phyloP scores from a whole-genome alignment of 73 alveolate genomes.

The Effrenium voratum region DNA sequence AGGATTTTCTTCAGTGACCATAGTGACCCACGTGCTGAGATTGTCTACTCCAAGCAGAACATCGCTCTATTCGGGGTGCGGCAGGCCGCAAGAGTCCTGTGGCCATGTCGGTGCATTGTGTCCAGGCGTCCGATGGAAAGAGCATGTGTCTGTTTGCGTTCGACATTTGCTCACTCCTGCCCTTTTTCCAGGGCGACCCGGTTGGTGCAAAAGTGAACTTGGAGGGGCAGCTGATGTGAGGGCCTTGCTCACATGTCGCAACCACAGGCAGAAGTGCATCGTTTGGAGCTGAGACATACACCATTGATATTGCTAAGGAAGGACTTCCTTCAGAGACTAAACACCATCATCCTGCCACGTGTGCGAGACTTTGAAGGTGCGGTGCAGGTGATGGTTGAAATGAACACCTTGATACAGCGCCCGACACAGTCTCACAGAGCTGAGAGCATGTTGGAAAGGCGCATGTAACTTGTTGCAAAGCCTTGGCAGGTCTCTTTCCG shows the following conservation, averaged over 20 bases:
- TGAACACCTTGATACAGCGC: too few relatives aligned
- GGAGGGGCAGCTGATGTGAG: conserved; percentile 50
- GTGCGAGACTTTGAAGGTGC: conserved; percentile 89
- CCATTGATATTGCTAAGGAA: not conserved
- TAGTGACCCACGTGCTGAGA: not conserved
- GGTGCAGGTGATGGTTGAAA: not conserved
- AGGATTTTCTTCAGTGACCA: not conserved
- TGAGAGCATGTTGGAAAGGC: too few relatives aligned
- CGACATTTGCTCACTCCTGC: not conserved
- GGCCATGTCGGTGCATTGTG: too few relatives aligned
- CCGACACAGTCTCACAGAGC: too few relatives aligned
- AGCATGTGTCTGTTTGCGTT: too few relatives aligned
- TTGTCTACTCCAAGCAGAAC: not conserved
- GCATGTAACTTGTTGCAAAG: not conserved
- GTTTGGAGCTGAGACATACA: not conserved
- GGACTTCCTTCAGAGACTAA: conserved; percentile 51
- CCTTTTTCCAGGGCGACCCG: conserved; percentile 26
- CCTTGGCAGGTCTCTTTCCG: conserved; percentile 37
- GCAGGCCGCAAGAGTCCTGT: too few relatives aligned
- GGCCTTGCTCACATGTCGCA: not conserved
- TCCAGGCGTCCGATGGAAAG: too few relatives aligned
- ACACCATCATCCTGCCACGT: conserved; percentile 81
- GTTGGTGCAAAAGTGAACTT: conserved; percentile 57
- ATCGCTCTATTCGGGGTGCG: too few relatives aligned
- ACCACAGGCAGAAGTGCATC: not conserved